Evolutionary conservation across 108 stramenopile genomes (phyloP).

Genomic region (Nitzschia inconspicua): DNA sequence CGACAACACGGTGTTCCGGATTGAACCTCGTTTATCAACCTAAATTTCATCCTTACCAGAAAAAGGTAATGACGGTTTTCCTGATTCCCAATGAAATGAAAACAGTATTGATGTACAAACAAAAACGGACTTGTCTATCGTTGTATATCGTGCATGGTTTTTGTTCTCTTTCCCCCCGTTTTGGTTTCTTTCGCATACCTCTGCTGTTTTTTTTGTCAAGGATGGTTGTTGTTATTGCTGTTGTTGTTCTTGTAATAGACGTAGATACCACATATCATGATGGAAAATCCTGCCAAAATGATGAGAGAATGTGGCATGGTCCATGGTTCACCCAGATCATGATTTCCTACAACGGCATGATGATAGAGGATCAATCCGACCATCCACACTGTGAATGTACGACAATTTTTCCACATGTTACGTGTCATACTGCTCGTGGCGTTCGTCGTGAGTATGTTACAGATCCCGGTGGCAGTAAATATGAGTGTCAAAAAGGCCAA

Average conservation of each 20-base stretch:
- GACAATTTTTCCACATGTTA: slow-evolving; percentile 48
- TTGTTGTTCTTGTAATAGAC: slow-evolving; percentile 17
- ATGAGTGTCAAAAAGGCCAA: slow-evolving; percentile 3
- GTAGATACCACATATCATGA: slow-evolving; percentile 23
- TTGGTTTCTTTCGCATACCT: too few relatives aligned
- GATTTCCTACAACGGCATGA: neutral
- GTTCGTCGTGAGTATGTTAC: slow-evolving; percentile 38
- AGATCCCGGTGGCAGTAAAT: slow-evolving; percentile 35
- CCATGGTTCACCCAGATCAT: slow-evolving; percentile 40
- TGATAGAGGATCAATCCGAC: slow-evolving; percentile 33
- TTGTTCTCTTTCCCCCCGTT: too few relatives aligned
- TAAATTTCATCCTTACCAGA: too few relatives aligned
- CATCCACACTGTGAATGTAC: slow-evolving; percentile 37
- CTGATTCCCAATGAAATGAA: too few relatives aligned
- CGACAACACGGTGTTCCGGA: too few relatives aligned
- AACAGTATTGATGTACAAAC: too few relatives aligned
- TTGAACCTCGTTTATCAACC: too few relatives aligned
- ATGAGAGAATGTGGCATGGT: slow-evolving; percentile 21
- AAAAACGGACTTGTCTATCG: too few relatives aligned
- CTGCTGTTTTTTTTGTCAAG: too few relatives aligned
- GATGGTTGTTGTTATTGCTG: neutral
- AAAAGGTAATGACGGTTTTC: too few relatives aligned
- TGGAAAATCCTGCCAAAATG: slow-evolving; percentile 28
- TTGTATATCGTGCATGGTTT: too few relatives aligned
- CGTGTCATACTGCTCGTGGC: slow-evolving; percentile 51